Conservation (phyloP, 805 yeast genomes). For the Clavispora vitiphila region DNA sequence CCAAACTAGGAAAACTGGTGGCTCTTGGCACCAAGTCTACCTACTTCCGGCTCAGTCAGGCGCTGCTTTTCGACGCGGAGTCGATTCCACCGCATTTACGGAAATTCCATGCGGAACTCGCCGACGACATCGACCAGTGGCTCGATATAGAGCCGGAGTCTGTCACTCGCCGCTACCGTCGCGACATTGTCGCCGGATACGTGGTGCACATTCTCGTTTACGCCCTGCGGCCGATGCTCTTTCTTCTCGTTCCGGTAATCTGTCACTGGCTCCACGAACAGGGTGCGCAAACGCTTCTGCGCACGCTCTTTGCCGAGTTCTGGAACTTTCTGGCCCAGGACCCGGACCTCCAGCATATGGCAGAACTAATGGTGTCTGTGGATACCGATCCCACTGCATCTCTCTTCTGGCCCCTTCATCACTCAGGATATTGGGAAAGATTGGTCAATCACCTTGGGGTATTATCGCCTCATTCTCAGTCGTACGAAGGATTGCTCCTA, state of each 20-base stretch:
- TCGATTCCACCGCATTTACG: slow-evolving; percentile 22
- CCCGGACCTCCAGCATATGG: slow-evolving; percentile 7
- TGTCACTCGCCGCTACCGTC: slow-evolving; percentile 17
- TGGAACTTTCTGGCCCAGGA: slow-evolving; percentile 12
- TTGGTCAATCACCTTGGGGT: slow-evolving; percentile 12
- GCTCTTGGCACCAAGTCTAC: slow-evolving; percentile 31
- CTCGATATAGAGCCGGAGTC: slow-evolving; percentile 27
- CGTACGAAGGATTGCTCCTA: slow-evolving; percentile 20
- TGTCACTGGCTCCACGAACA: slow-evolving; percentile 36
- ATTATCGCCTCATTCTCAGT: slow-evolving; percentile 3
- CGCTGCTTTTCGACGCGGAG: slow-evolving; percentile 20
- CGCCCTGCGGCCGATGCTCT: slow-evolving; percentile 29
- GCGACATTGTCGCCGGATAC: slow-evolving; percentile 29
- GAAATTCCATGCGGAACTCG: slow-evolving; percentile 18
- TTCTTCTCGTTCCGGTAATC: slow-evolving; percentile 28
- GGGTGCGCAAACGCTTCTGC: slow-evolving; percentile 2
- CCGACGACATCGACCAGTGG: slow-evolving; percentile 36
- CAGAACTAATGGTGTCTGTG: slow-evolving; percentile 3
- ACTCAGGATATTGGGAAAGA: slow-evolving; percentile 26
- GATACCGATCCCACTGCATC: slow-evolving; percentile 7
- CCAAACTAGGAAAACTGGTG: slow-evolving; percentile 29
- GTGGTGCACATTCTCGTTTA: slow-evolving; percentile 29
- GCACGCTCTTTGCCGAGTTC: slow-evolving; percentile 8
- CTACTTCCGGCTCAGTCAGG: slow-evolving; percentile 27
- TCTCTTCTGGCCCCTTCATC: slow-evolving; percentile 25